phyloP scores from a whole-genome alignment of 805 yeast species.

The Metschnikowia baotianmanensis region DNA sequence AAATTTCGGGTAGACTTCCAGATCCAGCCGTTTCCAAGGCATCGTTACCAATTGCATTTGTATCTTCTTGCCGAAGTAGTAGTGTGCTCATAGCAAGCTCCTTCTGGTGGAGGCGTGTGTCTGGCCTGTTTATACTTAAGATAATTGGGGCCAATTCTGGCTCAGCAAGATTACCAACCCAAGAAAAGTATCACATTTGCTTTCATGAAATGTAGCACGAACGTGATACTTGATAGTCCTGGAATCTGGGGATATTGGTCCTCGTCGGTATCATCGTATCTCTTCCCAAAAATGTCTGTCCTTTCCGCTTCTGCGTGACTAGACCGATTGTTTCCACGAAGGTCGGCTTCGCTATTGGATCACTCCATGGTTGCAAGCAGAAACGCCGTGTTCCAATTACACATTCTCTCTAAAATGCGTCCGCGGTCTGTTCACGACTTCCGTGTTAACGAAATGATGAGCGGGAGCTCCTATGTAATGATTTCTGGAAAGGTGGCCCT shows the following conservation, averaged over 20 bases:
- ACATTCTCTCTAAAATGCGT: not conserved
- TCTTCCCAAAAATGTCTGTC: not conserved
- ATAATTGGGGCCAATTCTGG: too few species aligned
- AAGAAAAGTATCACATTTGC: not conserved
- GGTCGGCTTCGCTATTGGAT: slow-evolving; percentile 28
- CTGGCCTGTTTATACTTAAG: not conserved
- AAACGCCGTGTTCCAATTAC: slow-evolving; percentile 7
- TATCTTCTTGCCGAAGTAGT: slow-evolving; percentile 5
- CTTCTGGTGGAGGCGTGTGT: slow-evolving; percentile 35
- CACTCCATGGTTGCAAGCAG: slow-evolving; percentile 7
- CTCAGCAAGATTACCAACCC: not conserved
- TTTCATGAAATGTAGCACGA: slow-evolving; percentile 12
- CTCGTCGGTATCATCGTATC: not conserved
- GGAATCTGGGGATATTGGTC: slow-evolving; percentile 6
- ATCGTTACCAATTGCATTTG: not conserved
- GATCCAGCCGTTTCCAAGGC: not conserved
- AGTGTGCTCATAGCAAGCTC: slow-evolving; percentile 34
- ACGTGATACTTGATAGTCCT: slow-evolving; percentile 5
- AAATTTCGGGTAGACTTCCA: slow-evolving; percentile 18
- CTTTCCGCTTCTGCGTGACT: slow-evolving; percentile 5
- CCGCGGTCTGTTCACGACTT: not conserved
- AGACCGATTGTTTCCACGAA: slow-evolving; percentile 15
- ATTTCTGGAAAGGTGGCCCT: not conserved
- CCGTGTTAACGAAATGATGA: not conserved
- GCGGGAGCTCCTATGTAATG: not conserved